Evolutionary conservation across 1,284 basidiomycete species (phyloP).

Genomic region (Ustilago cynodontis): DNA sequence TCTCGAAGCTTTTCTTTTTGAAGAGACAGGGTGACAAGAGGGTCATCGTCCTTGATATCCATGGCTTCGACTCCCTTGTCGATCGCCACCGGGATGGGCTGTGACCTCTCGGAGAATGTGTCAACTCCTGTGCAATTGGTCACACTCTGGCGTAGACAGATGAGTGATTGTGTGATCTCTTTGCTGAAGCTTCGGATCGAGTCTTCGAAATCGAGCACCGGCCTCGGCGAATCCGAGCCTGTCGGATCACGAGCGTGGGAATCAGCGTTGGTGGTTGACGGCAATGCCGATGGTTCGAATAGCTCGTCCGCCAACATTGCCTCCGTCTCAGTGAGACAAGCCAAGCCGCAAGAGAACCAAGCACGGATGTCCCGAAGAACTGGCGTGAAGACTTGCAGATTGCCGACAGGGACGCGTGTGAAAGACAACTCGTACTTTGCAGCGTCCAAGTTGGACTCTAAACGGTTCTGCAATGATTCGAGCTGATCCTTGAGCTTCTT

Average conservation of each 20-base stretch:
- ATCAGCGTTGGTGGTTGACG: neutral
- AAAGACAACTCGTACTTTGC: constrained; percentile 54
- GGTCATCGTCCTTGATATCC: constrained; percentile 7
- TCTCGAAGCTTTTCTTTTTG: constrained; percentile 23
- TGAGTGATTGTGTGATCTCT: constrained; percentile 31
- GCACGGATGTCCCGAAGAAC: constrained; percentile 38
- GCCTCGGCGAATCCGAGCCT: neutral
- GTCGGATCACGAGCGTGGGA: neutral
- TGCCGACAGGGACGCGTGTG: constrained; percentile 41
- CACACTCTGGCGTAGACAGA: constrained; percentile 26
- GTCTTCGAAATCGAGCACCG: constrained; percentile 20
- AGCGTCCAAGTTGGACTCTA: constrained; percentile 42
- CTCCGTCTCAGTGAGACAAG: constrained; percentile 11
- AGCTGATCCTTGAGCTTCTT: constrained; percentile 28
- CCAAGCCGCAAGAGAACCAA: constrained; percentile 56
- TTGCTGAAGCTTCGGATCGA: constrained; percentile 22
- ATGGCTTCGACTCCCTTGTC: neutral
- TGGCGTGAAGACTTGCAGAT: constrained; percentile 28
- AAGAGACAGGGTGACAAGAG: constrained; percentile 13
- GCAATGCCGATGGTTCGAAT: neutral
- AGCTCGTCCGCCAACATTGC: neutral
- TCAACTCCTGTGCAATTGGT: constrained; percentile 15
- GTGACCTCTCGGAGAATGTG: neutral
- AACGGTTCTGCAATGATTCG: constrained; percentile 9
- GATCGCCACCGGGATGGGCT: neutral